phyloP scores from a whole-genome alignment of 306 rosid genomes.

The Oemleria cerasiformis region DNA sequence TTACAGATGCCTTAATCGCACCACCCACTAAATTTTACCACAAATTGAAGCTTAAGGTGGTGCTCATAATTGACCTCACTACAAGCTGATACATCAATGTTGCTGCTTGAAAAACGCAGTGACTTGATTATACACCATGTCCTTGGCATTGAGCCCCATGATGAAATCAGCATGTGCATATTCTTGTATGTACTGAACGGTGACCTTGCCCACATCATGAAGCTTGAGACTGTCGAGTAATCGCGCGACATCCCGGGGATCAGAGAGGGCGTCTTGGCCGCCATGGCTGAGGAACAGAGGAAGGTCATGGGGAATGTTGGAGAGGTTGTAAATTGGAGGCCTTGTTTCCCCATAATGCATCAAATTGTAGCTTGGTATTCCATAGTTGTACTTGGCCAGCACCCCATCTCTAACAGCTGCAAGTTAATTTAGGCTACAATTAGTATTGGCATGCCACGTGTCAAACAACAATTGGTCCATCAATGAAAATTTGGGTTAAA shows the following conservation, averaged over 20 bases:
- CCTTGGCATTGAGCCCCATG: slow-evolving; percentile 74
- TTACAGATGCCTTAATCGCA: no score
- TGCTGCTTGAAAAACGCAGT: slow-evolving; percentile 58
- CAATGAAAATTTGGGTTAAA: no score
- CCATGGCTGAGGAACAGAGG: slow-evolving; percentile 90
- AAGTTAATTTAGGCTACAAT: neutral
- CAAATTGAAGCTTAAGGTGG: neutral
- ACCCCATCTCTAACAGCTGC: slow-evolving; percentile 62
- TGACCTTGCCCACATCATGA: slow-evolving; percentile 61
- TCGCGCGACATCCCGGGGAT: slow-evolving; percentile 47
- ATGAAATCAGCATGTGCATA: slow-evolving; percentile 78
- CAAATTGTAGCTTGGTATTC: slow-evolving; percentile 36
- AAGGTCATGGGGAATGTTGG: slow-evolving; percentile 67
- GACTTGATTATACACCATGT: slow-evolving; percentile 51
- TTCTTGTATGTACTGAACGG: slow-evolving; percentile 50
- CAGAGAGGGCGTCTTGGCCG: slow-evolving; percentile 73
- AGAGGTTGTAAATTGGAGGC: slow-evolving; percentile 77
- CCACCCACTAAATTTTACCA: no score
- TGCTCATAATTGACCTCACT: neutral
- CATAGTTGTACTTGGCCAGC: slow-evolving; percentile 62
- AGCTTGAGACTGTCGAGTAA: slow-evolving; percentile 59
- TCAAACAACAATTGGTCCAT: no score
- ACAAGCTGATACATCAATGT: neutral
- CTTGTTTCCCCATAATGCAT: slow-evolving; percentile 52
- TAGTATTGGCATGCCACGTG: no score